Evolutionary conservation across 768 basidiomycete species (phyloP).

Genomic region (Xanthoconium purpureum): DNA sequence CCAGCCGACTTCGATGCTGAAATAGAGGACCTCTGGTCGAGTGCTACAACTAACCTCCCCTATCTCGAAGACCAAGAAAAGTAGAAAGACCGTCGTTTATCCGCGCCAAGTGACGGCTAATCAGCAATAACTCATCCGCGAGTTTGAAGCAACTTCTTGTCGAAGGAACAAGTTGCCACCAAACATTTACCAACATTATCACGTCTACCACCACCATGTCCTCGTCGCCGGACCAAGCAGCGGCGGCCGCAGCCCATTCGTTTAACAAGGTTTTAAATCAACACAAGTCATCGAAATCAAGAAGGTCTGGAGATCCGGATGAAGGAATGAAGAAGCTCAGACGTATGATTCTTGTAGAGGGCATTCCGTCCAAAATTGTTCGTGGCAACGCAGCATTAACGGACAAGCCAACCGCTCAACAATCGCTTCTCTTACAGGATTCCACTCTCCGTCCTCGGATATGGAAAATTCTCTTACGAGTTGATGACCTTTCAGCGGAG

Average conservation of each 20-base stretch:
- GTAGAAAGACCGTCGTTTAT: neutral
- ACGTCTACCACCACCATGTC: slow-evolving; percentile 16
- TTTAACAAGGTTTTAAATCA: slow-evolving; percentile 80
- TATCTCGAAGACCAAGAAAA: neutral
- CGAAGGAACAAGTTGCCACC: no score
- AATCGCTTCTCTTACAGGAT: slow-evolving; percentile 46
- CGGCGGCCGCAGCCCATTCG: slow-evolving; percentile 55
- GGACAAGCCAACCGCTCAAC: neutral
- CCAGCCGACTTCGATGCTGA: neutral
- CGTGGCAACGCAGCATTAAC: slow-evolving; percentile 29
- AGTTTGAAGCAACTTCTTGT: neutral
- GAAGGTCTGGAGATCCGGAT: slow-evolving; percentile 62
- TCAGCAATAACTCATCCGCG: slow-evolving; percentile 3
- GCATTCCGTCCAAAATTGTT: slow-evolving; percentile 77
- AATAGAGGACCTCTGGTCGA: slow-evolving; percentile 16
- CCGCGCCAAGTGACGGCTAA: neutral
- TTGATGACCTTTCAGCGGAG: slow-evolving; percentile 74
- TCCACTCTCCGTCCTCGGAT: slow-evolving; percentile 81
- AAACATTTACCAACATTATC: slow-evolving; percentile 11
- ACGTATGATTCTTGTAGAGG: slow-evolving; percentile 85
- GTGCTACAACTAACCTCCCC: slow-evolving; percentile 6
- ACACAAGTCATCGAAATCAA: slow-evolving; percentile 64
- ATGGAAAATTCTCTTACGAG: slow-evolving; percentile 91
- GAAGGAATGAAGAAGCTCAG: slow-evolving; percentile 85
- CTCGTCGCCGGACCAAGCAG: slow-evolving; percentile 26